A percentile compares a stretch with the other conserved stretches of the same genome.
Conservation (phyloP, 306 rosid genomes). For the Pterocarpus santalinus region DNA sequence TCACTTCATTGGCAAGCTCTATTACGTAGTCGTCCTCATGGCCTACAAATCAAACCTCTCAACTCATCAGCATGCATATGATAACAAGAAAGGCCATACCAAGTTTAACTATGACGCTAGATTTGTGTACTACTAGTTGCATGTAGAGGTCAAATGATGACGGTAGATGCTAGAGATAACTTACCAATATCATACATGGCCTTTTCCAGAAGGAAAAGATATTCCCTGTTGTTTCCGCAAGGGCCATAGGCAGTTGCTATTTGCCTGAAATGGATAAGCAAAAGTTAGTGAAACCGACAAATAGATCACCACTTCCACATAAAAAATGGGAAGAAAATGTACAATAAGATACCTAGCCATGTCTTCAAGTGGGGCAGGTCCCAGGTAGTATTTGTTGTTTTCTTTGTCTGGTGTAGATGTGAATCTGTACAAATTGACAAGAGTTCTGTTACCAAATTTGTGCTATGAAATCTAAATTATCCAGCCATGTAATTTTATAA, state of each 20-base stretch:
- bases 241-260: slow-evolving; percentile 97
- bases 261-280: slow-evolving; percentile 68
- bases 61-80: slow-evolving; percentile 12
- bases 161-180: slow-evolving; percentile 13
- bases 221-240: slow-evolving; percentile 93
- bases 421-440: slow-evolving; percentile 64
- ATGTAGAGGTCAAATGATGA: background rate
- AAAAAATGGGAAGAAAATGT: background rate
- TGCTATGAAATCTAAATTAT: background rate
- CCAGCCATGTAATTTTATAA: background rate
- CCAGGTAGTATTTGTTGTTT: slow-evolving; percentile 93
- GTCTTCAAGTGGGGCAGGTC: slow-evolving; percentile 90
- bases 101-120: background rate
- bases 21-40: slow-evolving; percentile 87
- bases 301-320: background rate
- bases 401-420: slow-evolving; percentile 89
- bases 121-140: background rate
- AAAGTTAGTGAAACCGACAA: background rate
- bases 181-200: slow-evolving; percentile 89
- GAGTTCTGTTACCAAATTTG: slow-evolving; percentile 36
- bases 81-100: background rate
- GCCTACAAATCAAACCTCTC: slow-evolving; percentile 57
- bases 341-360: slow-evolving; percentile 79
- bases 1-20: slow-evolving; percentile 92
- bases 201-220: slow-evolving; percentile 81